Conservation (phyloP, 139 green algal genomes). For the Chlamydomonas urium region DNA sequence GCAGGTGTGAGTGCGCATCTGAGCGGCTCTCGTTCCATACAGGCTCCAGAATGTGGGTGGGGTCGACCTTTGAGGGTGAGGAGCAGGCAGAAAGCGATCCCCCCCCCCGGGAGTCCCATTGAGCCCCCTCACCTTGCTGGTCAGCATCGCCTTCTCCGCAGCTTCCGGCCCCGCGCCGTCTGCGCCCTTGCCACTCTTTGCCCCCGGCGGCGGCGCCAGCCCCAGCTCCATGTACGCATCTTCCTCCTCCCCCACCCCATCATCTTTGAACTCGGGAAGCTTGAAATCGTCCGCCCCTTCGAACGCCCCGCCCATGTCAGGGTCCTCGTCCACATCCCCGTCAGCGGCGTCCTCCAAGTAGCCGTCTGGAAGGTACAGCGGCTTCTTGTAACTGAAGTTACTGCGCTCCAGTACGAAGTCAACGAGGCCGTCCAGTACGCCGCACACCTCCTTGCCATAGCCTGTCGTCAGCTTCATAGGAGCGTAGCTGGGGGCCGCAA, state of each 20-base stretch:
- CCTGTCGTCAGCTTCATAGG: conserved; percentile 61
- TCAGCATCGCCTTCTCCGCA: conserved; percentile 36
- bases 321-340: background rate
- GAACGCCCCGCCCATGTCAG: background rate
- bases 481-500: conserved; percentile 47
- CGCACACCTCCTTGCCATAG: conserved; percentile 54
- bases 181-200: background rate
- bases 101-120: background rate
- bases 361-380: conserved; percentile 41
- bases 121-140: conserved; percentile 26
- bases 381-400: conserved; percentile 45
- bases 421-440: conserved; percentile 52
- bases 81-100: too few relatives aligned
- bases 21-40: too few relatives aligned
- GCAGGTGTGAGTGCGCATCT: too few relatives aligned
- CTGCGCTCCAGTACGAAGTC: conserved; percentile 50
- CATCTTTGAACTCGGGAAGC: conserved; percentile 9
- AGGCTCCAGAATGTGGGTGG: too few relatives aligned
- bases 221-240: conserved; percentile 27
- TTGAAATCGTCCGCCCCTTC: background rate
- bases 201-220: background rate
- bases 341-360: conserved; percentile 14
- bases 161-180: background rate
- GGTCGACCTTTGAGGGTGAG: too few relatives aligned
- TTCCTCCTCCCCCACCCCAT: conserved; percentile 43